Evolutionary conservation across 1,284 basidiomycete genomes (phyloP).

Genomic region (Neonothopanus nambi): DNA sequence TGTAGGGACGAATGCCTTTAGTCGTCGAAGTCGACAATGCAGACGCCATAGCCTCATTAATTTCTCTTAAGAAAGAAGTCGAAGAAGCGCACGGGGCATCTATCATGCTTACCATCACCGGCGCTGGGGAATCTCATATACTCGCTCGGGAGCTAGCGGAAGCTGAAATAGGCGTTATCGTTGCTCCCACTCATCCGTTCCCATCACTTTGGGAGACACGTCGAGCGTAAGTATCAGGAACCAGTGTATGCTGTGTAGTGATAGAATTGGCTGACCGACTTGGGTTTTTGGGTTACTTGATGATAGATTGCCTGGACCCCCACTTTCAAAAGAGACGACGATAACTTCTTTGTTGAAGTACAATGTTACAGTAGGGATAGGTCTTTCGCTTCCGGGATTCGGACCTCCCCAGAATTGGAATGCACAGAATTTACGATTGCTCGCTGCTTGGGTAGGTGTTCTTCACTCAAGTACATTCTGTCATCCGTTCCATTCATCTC

Average conservation of each 20-base stretch:
- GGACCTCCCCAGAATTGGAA: slow-evolving; percentile 33
- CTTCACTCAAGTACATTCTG: no score
- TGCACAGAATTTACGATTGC: slow-evolving; percentile 52
- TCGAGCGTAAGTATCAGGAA: slow-evolving; percentile 37
- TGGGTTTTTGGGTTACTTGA: slow-evolving; percentile 31
- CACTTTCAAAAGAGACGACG: slow-evolving; percentile 48
- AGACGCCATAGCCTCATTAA: slow-evolving; percentile 58
- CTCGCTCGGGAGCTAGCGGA: slow-evolving; percentile 57
- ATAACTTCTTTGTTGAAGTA: slow-evolving; percentile 44
- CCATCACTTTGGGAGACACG: slow-evolving; percentile 50
- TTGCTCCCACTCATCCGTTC: slow-evolving; percentile 49
- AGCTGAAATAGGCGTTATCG: slow-evolving; percentile 55
- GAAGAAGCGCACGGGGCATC: slow-evolving; percentile 36
- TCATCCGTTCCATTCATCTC: not conserved
- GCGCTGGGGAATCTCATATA: slow-evolving; percentile 56
- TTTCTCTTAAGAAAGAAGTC: slow-evolving; percentile 55
- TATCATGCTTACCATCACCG: slow-evolving; percentile 43
- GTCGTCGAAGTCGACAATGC: slow-evolving; percentile 54
- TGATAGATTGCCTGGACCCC: slow-evolving; percentile 41
- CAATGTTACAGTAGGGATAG: slow-evolving; percentile 56
- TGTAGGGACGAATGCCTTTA: slow-evolving; percentile 19
- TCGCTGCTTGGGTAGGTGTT: slow-evolving; percentile 49
- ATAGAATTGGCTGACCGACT: no score
- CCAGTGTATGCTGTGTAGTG: no score
- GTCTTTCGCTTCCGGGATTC: slow-evolving; percentile 41